Evolutionary conservation across 257 asterid genomes (phyloP), one percentile per base, ranked within the genome.

Genomic region (Oldenlandia corymbosa): DNA sequence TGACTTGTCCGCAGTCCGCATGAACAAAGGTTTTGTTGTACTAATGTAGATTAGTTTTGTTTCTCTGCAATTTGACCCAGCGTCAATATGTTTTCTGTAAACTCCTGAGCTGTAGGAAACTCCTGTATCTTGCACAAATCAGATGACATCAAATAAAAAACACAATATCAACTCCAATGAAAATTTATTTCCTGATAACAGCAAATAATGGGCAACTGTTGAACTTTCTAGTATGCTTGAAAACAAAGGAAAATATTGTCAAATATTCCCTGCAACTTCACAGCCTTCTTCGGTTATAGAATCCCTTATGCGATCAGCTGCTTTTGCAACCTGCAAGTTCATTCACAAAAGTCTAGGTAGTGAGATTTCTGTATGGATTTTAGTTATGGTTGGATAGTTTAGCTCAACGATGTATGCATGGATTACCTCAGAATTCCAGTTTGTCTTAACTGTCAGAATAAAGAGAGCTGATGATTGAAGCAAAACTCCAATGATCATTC

Each of bases 241-340:
- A 2, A 45, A 17, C 21, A 11, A 14, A 12, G 23, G n/a, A 32
- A 27, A 37, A 18, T 51, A 5, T 62, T 31, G 20, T 63, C 46
- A 60, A 23, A 45, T 39, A 49, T 30, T 62, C n/a, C 42, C 60
- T 31, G 2, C 24, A 34, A 26, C 16, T 24, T 58, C 58, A 39
- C 32, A 34, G 8, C n/a, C 26, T 51, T 56, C 73, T 46, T 58
- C 61, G 39, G 26, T 39, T 54, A 70, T 66, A 64, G 81, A 73
- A 46, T 61, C 47, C 55, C 39, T 72, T 43, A 72, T 21, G 14
- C 78, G 68, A 28, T 60, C 55, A 11, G 67, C 75, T n/a, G 78
- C 78, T 32, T 68, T 76, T 11, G 49, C 65, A 39, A 76, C 75
- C 75, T 76, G 66, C 50, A 48, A n/a, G n/a, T n/a, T n/a, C n/a